Evolutionary conservation across 495 filamentous ascomycete genomes (phyloP).

Genomic region (Penicillium bialowiezense): DNA sequence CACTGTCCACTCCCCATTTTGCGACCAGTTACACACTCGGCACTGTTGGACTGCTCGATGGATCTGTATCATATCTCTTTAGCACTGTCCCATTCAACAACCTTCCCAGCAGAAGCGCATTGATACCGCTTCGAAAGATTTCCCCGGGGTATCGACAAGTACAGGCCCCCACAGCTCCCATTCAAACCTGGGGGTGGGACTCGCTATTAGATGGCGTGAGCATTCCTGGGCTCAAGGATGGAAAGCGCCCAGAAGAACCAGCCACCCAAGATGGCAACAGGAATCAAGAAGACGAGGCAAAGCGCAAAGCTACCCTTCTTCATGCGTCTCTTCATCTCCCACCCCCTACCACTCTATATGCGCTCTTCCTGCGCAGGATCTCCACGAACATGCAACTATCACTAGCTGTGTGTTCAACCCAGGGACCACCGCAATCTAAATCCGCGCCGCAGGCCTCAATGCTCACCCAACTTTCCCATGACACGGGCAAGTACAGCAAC

Average conservation of each 20-base stretch:
- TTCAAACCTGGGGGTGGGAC: conserved; percentile 33
- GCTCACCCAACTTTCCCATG: conserved; percentile 80
- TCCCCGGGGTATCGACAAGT: conserved; percentile 68
- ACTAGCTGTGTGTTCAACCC: conserved; percentile 78
- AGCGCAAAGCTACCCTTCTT: conserved; percentile 62
- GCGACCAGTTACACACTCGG: conserved; percentile 87
- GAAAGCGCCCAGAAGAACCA: neutral
- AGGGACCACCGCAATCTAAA: conserved; percentile 42
- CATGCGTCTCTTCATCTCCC: conserved; percentile 85
- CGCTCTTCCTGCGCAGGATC: conserved; percentile 78
- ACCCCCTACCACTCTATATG: conserved; percentile 80
- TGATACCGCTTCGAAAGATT: conserved; percentile 61
- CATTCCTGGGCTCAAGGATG: conserved; percentile 18
- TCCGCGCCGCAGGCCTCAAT: conserved; percentile 46
- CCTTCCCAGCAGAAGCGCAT: conserved; percentile 52
- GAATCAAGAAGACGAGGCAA: conserved; percentile 14
- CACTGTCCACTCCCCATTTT: conserved; percentile 85
- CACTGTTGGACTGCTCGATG: conserved; percentile 81
- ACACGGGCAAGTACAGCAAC: conserved; percentile 81
- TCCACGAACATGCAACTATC: conserved; percentile 76
- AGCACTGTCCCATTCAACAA: conserved; percentile 68
- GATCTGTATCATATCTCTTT: conserved; percentile 88
- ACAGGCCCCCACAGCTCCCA: conserved; percentile 41
- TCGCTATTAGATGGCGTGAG: conserved; percentile 28
- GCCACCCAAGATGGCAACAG: conserved; percentile 6